These are phyloP conservation scores for Dictyostelium brefeldianum DNA, from an alignment of 78 protist species.

Conservation along the genomic window DNA sequence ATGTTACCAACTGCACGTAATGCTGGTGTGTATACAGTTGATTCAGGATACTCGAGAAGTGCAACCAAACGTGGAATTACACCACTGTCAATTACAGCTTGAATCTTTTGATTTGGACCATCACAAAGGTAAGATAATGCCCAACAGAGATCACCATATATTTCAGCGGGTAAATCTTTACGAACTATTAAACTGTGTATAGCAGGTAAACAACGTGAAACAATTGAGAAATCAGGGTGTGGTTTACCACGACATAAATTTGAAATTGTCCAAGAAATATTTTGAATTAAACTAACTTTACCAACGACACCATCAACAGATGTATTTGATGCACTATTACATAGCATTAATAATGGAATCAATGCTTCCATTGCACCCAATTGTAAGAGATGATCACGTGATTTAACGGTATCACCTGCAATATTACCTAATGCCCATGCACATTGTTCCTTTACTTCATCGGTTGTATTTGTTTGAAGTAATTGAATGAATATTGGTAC, in stretches of 20 bases:
- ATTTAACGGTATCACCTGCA: slow-evolving; percentile 96
- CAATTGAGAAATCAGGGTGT: slow-evolving; percentile 75
- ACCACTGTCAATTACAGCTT: slow-evolving; percentile 88
- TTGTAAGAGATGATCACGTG: slow-evolving; percentile 87
- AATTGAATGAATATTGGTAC: slow-evolving; percentile 93
- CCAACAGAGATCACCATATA: slow-evolving; percentile 98
- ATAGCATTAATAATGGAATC: background rate
- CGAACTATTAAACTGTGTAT: background rate
- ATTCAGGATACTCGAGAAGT: slow-evolving; percentile 69
- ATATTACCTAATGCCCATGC: slow-evolving; percentile 99
- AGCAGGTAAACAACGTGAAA: background rate
- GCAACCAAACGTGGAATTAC: slow-evolving; percentile 89
- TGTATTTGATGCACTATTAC: background rate
- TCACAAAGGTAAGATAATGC: slow-evolving; percentile 97
- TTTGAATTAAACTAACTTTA: slow-evolving; percentile 86
- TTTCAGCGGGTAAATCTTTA: slow-evolving; percentile 48
- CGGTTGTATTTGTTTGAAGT: slow-evolving; percentile 63
- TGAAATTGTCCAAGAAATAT: slow-evolving; percentile 97
- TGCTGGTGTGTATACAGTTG: slow-evolving; percentile 95
- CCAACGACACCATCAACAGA: background rate
- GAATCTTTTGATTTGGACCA: slow-evolving; percentile 91
- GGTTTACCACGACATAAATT: slow-evolving; percentile 85
- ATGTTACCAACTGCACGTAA: slow-evolving; percentile 98
- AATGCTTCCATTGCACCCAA: slow-evolving; percentile 25
- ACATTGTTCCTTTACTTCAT: slow-evolving; percentile 97